Percentiles rank a stretch among this genome's conserved stretches.
Evolutionary conservation across 2,329 filamentous ascomycete genomes (phyloP).

Genomic region (Nemania diffusa): DNA sequence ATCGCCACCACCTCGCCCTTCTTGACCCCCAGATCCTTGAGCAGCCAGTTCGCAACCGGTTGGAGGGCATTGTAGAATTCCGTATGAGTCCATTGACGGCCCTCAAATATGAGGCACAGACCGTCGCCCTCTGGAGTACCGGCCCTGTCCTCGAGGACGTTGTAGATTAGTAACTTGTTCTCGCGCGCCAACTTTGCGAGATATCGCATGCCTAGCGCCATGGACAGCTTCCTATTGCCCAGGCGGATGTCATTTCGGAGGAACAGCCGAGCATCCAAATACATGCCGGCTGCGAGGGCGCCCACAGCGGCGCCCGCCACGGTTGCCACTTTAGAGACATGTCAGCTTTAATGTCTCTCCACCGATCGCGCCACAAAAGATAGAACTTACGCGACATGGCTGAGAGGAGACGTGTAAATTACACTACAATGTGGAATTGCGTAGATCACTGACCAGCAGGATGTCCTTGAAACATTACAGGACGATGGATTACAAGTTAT

Average conservation of each 20-base stretch:
- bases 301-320: conserved; percentile 29
- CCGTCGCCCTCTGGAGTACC: conserved; percentile 36
- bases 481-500: not conserved
- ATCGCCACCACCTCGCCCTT: conserved; percentile 70
- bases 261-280: conserved; percentile 32
- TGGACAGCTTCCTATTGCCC: conserved; percentile 12
- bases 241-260: conserved; percentile 35
- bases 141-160: conserved; percentile 44
- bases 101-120: conserved; percentile 65
- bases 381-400: conserved; percentile 30
- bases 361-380: not conserved
- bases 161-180: conserved; percentile 42
- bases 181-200: conserved; percentile 50
- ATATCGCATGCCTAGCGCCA: conserved; percentile 4
- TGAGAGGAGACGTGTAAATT: not conserved
- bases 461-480: not conserved
- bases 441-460: not conserved
- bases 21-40: conserved; percentile 64
- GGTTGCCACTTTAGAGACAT: conserved; percentile 14
- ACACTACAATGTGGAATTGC: not conserved
- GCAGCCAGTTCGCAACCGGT: conserved; percentile 70
- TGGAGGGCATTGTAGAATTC: conserved; percentile 63
- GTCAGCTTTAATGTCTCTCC: not conserved
- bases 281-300: conserved; percentile 33
- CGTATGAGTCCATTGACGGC: conserved; percentile 67